Percentiles rank a stretch among this genome's conserved stretches.
Evolutionary conservation across 208 protist species (phyloP).

Genomic region (Zelonia costaricensis): DNA sequence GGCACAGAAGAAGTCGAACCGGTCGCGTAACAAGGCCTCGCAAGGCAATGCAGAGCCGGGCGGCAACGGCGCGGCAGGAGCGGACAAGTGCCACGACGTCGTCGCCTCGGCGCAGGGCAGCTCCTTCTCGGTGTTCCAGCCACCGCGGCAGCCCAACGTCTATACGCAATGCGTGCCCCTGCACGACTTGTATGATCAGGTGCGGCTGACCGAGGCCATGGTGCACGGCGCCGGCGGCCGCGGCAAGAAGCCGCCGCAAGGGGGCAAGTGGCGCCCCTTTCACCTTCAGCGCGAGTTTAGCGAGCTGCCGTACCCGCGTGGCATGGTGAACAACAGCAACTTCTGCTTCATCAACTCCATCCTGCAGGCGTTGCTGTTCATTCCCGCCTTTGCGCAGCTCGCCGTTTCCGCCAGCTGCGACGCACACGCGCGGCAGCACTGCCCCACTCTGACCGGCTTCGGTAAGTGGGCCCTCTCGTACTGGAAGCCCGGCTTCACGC

Average conservation of each 20-base stretch:
- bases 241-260: not conserved
- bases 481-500: conserved; percentile 50
- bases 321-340: conserved; percentile 78
- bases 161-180: conserved; percentile 9
- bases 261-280: not conserved
- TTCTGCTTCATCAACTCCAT: conserved; percentile 89
- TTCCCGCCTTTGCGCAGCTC: conserved; percentile 73
- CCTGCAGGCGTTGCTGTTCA: conserved; percentile 65
- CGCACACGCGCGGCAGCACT: conserved; percentile 17
- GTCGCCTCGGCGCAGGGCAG: not conserved
- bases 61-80: no score
- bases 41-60: no score
- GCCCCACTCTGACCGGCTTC: conserved; percentile 46
- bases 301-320: conserved; percentile 46
- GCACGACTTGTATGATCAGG: conserved; percentile 17
- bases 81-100: no score
- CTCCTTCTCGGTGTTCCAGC: conserved; percentile 2
- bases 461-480: conserved; percentile 78
- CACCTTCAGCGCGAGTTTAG: conserved; percentile 38
- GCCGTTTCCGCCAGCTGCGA: conserved; percentile 41
- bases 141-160: conserved; percentile 22
- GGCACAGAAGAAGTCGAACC: conserved; percentile 1
- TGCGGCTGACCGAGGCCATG: not conserved
- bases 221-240: not conserved
- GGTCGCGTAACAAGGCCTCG: not conserved